Conservation (phyloP, 2,329 filamentous ascomycete genomes). For the Sordariomycetes sp. region DNA sequence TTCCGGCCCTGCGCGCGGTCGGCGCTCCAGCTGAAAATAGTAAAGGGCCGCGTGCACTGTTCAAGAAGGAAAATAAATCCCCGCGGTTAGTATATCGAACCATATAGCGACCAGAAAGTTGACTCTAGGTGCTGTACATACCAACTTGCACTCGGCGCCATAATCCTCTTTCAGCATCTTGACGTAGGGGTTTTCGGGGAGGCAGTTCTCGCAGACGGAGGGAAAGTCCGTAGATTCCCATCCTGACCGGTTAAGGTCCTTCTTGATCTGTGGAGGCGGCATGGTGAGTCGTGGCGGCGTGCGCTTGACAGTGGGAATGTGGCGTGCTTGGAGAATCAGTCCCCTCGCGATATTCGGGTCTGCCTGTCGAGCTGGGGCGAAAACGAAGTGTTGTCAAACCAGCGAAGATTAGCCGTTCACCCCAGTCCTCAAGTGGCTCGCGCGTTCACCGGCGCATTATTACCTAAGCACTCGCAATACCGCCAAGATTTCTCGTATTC, state of each 20-base stretch:
- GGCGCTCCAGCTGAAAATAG: constrained; percentile 88
- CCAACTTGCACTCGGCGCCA: constrained; percentile 72
- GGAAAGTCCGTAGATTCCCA: constrained; percentile 93
- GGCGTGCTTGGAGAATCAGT: not conserved
- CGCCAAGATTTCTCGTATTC: not conserved
- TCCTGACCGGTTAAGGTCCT: constrained; percentile 87
- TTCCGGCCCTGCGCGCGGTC: constrained; percentile 80
- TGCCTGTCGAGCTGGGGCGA: not conserved
- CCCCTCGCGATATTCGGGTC: not conserved
- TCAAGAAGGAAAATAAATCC: no score
- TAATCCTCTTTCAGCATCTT: constrained; percentile 99
- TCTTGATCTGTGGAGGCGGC: constrained; percentile 90
- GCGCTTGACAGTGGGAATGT: not conserved
- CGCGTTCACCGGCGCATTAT: no score
- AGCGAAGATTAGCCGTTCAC: not conserved
- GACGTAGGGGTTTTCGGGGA: constrained; percentile 94
- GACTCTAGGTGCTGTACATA: constrained; percentile 15
- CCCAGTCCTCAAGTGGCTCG: not conserved
- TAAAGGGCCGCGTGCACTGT: constrained; percentile 84
- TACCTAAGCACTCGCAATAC: not conserved
- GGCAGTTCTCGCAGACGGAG: constrained; percentile 82
- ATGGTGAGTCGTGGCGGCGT: constrained; percentile 6
- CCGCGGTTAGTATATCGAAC: constrained; percentile 11
- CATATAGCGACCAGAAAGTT: no score
- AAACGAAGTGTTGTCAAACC: not conserved